Base-by-base conservation (phyloP, 2,329 filamentous ascomycete genomes). In the Camillea tinctor region DNA sequence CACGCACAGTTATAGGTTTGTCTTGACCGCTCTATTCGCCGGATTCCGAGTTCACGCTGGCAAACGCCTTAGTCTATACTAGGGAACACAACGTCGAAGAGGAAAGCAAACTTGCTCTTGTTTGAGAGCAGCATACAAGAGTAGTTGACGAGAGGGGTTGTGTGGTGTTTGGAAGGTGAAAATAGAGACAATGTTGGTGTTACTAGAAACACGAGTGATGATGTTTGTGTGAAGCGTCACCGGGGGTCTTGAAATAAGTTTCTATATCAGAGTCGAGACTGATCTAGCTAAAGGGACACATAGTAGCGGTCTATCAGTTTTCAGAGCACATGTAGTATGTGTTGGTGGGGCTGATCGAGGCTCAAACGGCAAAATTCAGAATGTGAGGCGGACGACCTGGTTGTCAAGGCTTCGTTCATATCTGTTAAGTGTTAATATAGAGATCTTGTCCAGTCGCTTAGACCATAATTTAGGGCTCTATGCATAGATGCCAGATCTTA, bases 341-440 rank as follows among this genome's bases (percentile, higher is more conserved):
- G 56, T 59, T 60, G 58, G 60, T 62, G 50, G 55, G 54, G 59
- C 49, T 59, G 52, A 52, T 61, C 60, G 64, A 61, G 64, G 62
- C 62, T 66, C 64, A 66, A 66, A 58, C 60, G 63, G 62, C 64
- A 66, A 59, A 44, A 52, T 57, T 49, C 59, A 20, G 24, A 20
- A 48, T 58, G 54, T 63, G 64, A 66, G 64, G 64, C 64, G 62
- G 26, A 58, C 60, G 50, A 36, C 56, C 50, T 36, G 57, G 52
- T 57, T 57, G 36, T 24, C 52, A 56, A 57, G 62, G 62, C 59
- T 61, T 58, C 56, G 17, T 50, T 58, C 56, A 23, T 22, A 22
- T 21, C 49, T 50, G 3, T 4, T 13, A 22, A 50, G 21, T 21
- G 19, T 8, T 50, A 50, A 50, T 17, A 50, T 19, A 6, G 49